Evolutionary conservation across 2,329 filamentous ascomycete species (phyloP), one percentile per base, ranked within the genome.

Genomic region (Truncatella angustata): DNA sequence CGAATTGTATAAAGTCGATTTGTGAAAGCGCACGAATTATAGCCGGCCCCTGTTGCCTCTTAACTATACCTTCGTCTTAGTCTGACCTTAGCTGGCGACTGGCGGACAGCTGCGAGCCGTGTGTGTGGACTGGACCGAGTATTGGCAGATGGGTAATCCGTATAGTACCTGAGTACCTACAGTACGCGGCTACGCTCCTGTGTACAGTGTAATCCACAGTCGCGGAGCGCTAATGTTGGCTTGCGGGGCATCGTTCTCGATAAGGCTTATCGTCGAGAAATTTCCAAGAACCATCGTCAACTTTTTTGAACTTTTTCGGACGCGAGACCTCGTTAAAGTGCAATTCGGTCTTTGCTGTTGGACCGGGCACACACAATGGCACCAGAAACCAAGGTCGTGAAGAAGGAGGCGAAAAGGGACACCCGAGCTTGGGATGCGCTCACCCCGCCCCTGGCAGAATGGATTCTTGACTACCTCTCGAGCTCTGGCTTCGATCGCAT

Each of bases 401-500:
- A 57, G 14, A 74, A 74, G 64, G 74, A 78, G 23, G 60, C 67
- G 21, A 78, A 75, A 69, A 74, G 73, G 65, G 74, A 78, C 51
- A 67, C 73, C 48, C 69, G 82, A 58, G 76, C 75, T 24, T 93
- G 88, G 84, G 82, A 87, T 62, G 82, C 81, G 12, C 74, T 91
- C 50, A 87, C 81, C 1, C 87, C 88, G 14, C 73, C 86, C 5
- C 73, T 91, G 28, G 88, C 87, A 54, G 79, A 87, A 82, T 97
- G 92, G 91, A 84, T 94, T 52, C 76, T 94, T 50, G 90, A 95
- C 59, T 91, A 91, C 54, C 85, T 95, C 45, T 79, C 85, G 46
- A 84, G 86, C 58, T 93, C 94, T 86, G 90, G 91, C 55, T 96
- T 96, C 70, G 75, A 79, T 57, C 86, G 88, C 67, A 92, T 94